Percentiles rank a stretch among this genome's conserved stretches.
These are phyloP conservation scores for Raffaelea ambrosiae DNA, from an alignment of 2,329 filamentous ascomycete species.

Conservation along the genomic window DNA sequence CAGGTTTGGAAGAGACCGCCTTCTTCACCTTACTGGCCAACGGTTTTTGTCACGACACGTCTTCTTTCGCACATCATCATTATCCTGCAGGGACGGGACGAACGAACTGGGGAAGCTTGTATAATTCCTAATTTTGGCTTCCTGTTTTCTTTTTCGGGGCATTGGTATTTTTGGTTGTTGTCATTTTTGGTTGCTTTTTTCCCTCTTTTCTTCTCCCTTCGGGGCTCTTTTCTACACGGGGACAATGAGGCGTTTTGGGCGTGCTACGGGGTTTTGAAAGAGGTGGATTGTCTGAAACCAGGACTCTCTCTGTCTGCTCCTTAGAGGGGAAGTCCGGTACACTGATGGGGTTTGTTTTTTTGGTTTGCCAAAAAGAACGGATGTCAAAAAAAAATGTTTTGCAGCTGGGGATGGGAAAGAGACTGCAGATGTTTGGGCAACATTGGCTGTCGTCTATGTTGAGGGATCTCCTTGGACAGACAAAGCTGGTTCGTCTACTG, in stretches of 20 bases:
- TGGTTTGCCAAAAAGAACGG: no score
- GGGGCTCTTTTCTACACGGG: not conserved
- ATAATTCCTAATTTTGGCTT: constrained; percentile 1
- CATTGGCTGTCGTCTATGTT: no score
- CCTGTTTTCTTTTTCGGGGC: not conserved
- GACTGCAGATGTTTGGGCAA: no score
- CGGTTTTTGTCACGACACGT: no score
- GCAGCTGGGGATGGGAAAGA: no score
- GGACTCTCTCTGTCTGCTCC: not conserved
- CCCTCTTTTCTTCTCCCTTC: not conserved
- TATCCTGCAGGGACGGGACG: not conserved
- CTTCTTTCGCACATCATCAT: not conserved
- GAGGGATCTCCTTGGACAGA: no score
- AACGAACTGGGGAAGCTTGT: not conserved
- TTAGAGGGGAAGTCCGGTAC: no score
- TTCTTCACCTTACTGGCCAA: no score
- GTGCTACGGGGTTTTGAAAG: not conserved
- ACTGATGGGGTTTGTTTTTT: no score
- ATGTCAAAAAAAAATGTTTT: no score
- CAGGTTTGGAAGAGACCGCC: no score
- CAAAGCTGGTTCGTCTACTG: no score
- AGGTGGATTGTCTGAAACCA: not conserved
- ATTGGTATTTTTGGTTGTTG: not conserved
- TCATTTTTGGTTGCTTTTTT: not conserved
- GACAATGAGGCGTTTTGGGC: not conserved